These are phyloP conservation scores for Dunaliella salina DNA, from an alignment of 163 green algal species.

Conservation along the genomic window DNA sequence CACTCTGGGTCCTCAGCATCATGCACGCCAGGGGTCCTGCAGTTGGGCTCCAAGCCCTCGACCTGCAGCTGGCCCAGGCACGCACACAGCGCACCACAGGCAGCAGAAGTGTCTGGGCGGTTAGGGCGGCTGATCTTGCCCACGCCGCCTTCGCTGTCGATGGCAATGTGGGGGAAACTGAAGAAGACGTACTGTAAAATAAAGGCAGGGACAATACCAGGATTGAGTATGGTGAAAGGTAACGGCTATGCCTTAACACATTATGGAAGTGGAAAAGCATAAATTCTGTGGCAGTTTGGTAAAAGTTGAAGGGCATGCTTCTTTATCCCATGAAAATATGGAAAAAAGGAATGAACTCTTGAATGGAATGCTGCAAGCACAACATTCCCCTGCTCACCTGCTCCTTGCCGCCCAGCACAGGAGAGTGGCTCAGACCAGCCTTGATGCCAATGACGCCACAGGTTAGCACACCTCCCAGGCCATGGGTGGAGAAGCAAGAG, in stretches of 20 bases:
- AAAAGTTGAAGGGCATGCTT: too few relatives aligned
- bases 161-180: conserved; percentile 88
- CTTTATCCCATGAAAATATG: too few relatives aligned
- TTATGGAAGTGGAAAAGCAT: too few relatives aligned
- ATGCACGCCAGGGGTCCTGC: conserved; percentile 49
- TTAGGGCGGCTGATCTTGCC: conserved; percentile 39
- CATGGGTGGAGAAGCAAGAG: conserved; percentile 61
- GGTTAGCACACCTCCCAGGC: conserved; percentile 73
- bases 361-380: not conserved
- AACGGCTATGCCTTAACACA: too few relatives aligned
- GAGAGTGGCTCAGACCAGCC: conserved; percentile 69
- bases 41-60: conserved; percentile 28
- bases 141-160: conserved; percentile 59
- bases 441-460: conserved; percentile 71
- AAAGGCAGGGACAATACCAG: too few relatives aligned
- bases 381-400: not conserved
- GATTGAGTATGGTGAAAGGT: not conserved
- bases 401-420: conserved; percentile 24
- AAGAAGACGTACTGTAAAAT: conserved; percentile 72
- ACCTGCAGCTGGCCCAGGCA: conserved; percentile 18
- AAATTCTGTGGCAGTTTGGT: too few relatives aligned
- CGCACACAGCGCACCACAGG: conserved; percentile 70
- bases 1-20: conserved; percentile 79
- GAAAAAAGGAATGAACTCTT: not conserved
- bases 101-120: conserved; percentile 55